Evolutionary conservation across 345 rosid species (phyloP).

Genomic region (Crucihimalaya himalaica): DNA sequence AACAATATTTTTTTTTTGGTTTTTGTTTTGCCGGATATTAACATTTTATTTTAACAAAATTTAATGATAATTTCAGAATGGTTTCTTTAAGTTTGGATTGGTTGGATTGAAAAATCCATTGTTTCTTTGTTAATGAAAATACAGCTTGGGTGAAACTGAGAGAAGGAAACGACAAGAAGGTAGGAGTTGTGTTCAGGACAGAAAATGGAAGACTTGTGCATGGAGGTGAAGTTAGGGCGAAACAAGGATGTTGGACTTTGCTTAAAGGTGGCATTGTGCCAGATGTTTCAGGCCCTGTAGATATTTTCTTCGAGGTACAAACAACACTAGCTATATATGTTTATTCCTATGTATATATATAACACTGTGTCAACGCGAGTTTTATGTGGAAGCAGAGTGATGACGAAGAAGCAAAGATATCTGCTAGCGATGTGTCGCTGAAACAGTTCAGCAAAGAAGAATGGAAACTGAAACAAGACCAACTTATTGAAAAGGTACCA

Average conservation of each 20-base stretch:
- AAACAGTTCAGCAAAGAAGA: constrained; percentile 62
- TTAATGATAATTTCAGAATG: not conserved
- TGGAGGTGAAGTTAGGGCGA: constrained; percentile 56
- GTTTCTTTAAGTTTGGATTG: not conserved
- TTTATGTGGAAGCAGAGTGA: constrained; percentile 47
- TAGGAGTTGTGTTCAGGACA: constrained; percentile 49
- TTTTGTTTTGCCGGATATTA: not conserved
- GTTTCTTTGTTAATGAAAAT: not conserved
- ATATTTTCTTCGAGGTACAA: constrained; percentile 60
- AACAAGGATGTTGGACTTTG: constrained; percentile 74
- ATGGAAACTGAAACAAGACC: constrained; percentile 69
- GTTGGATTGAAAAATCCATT: not conserved
- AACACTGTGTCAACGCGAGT: not conserved
- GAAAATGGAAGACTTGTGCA: constrained; percentile 41
- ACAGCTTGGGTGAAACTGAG: constrained; percentile 73
- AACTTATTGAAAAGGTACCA: constrained; percentile 35
- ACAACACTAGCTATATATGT: not conserved
- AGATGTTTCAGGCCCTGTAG: constrained; percentile 49
- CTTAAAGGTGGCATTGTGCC: constrained; percentile 73
- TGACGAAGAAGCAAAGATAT: constrained; percentile 49
- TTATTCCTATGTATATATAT: not conserved
- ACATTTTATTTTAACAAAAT: not conserved
- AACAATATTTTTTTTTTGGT: not conserved
- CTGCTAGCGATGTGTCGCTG: constrained; percentile 56
- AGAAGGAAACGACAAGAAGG: constrained; percentile 46